These are phyloP conservation scores for Arthrobotrys megalospora DNA, from an alignment of 2,329 filamentous ascomycete species.

Conservation along the genomic window DNA sequence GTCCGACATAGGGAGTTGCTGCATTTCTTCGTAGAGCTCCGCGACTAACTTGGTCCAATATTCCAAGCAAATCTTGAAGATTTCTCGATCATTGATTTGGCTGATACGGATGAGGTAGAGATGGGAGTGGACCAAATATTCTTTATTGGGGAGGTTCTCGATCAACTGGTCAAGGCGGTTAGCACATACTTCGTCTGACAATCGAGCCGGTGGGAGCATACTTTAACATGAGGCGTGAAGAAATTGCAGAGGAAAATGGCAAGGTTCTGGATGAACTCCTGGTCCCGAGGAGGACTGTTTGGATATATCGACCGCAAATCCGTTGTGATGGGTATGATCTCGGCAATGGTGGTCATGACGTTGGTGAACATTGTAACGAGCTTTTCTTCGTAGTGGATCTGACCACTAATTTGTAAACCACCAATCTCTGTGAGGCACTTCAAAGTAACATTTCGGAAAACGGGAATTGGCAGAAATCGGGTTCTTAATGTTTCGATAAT, in stretches of 20 bases:
- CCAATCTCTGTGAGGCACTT: slow-evolving; percentile 98
- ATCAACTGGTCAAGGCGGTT: slow-evolving; percentile 76
- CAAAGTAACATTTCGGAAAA: slow-evolving; percentile 96
- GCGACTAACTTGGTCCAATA: slow-evolving; percentile 99
- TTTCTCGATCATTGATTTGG: slow-evolving; percentile 97
- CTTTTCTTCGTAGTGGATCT: slow-evolving; percentile 88
- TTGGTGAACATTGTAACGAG: slow-evolving; percentile 99
- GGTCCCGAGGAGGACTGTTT: slow-evolving; percentile 90
- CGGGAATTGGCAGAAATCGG: slow-evolving; percentile 90
- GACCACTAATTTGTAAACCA: slow-evolving; percentile 85
- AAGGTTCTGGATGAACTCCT: slow-evolving; percentile 97
- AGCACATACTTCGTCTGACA: not conserved
- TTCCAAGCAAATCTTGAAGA: slow-evolving; percentile 99
- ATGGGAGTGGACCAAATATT: slow-evolving; percentile 95
- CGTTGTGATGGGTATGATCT: slow-evolving; percentile 90
- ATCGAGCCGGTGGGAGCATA: slow-evolving; percentile 67
- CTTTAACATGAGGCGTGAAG: slow-evolving; percentile 91
- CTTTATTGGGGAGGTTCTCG: slow-evolving; percentile 93
- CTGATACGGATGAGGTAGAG: slow-evolving; percentile 99
- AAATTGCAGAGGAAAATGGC: slow-evolving; percentile 97
- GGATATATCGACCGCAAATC: slow-evolving; percentile 93
- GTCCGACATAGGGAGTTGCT: slow-evolving; percentile 92
- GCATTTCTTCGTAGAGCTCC: slow-evolving; percentile 99
- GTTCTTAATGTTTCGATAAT: slow-evolving; percentile 95
- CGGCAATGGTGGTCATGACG: slow-evolving; percentile 90